Evolutionary conservation across 805 yeast genomes (phyloP).

Genomic region (Teunomyces pallodes): DNA sequence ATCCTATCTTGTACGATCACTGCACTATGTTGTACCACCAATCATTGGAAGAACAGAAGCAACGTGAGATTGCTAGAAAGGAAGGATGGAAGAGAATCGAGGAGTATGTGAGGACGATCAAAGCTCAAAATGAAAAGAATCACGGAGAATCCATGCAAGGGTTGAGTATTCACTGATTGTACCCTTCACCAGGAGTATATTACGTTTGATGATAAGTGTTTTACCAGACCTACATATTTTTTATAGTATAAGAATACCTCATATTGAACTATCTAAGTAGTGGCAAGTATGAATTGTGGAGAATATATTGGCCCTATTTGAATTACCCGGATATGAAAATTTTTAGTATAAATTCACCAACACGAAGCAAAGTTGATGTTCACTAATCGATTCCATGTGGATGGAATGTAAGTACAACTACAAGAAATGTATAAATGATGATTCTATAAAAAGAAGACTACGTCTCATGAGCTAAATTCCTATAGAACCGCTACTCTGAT

Average conservation of each 20-base stretch:
- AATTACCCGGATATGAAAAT: conserved; percentile 6
- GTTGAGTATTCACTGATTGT: neutral
- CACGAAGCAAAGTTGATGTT: neutral
- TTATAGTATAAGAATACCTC: neutral
- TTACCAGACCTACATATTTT: conserved; percentile 1
- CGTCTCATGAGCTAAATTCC: conserved; percentile 10
- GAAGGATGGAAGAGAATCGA: conserved; percentile 73
- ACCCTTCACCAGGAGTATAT: neutral
- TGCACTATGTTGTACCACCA: conserved; percentile 87
- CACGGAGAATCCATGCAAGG: conserved; percentile 3
- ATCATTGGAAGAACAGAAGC: conserved; percentile 68
- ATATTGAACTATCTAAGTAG: neutral
- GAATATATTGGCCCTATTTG: neutral
- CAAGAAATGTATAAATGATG: conserved; percentile 10
- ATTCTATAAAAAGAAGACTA: conserved; percentile 12
- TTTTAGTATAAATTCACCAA: neutral
- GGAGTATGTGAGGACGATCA: conserved; percentile 45
- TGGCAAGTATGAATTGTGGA: no score
- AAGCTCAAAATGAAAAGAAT: conserved; percentile 7
- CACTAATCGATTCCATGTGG: neutral
- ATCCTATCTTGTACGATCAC: conserved; percentile 86
- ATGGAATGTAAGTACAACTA: neutral
- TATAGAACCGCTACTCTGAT: conserved; percentile 21
- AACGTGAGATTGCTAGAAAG: conserved; percentile 57
- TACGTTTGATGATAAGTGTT: neutral